Evolutionary conservation across 352 stramenopile genomes (phyloP), one percentile per base, ranked within the genome.

Genomic region (Phytopythium montanum): DNA sequence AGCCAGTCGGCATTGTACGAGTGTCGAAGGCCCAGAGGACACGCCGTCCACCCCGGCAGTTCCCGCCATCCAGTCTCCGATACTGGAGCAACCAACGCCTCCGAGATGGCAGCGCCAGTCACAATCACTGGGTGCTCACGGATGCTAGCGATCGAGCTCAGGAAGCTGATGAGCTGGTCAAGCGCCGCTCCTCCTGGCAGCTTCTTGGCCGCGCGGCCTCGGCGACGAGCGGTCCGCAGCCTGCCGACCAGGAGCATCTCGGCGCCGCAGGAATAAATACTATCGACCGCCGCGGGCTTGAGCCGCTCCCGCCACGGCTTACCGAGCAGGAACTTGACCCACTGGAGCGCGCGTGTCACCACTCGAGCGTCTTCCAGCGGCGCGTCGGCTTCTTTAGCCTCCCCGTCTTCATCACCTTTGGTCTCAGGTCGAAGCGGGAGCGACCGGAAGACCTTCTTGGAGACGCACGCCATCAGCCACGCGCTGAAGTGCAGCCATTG

Each of bases 221-320:
- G 56, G 42, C 33, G 46, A 2, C 66, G 48, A 9, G 36, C 2
- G 57, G 38, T 38, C 53, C 76, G 73, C 19, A 73, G 42, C n/a
- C 63, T 62, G 13, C 81, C 68, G 18, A 65, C 59, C 13, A 54
- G 69, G 31, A 92, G 74, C 70, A 90, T 73, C 38, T 80, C 71
- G 26, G 80, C 80, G 5, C 80, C 82, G 16, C 68, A 76, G 46
- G 65, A 63, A 38, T 87, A 90, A 41, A 92, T 66, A 56, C 86
- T 73, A 53, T 90, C 76, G 59, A 88, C 66, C 5, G 76, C 75
- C 7, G 71, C 78, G 16, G 70, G 75, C 73, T 81, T 84, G 41
- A 89, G 57, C 41, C 66, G 69, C 44, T 88, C 78, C 16, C 82
- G 78, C 71, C 82, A 90, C 31, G 86, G 76, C 57, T 87, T 87